phyloP scores from a whole-genome alignment of 208 protist species.

The Vickermania ingenoplastis region DNA sequence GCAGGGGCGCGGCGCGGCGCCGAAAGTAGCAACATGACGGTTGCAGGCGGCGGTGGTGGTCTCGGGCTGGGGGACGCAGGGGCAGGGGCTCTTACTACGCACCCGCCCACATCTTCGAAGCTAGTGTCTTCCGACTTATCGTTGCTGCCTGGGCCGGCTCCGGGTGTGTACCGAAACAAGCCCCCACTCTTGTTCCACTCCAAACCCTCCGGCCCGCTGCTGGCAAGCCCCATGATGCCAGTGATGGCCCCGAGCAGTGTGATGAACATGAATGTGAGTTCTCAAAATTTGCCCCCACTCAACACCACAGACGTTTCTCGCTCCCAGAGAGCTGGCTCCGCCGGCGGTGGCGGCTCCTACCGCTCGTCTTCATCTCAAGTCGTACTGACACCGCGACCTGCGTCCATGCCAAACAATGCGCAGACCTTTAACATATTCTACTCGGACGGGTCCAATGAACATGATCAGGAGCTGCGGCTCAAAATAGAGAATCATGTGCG shows the following conservation, averaged over 20 bases:
- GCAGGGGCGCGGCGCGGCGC: constrained; percentile 6
- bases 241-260: not conserved
- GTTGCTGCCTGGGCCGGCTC: constrained; percentile 23
- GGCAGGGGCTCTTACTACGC: constrained; percentile 5
- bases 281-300: constrained; percentile 2
- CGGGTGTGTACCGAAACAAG: constrained; percentile 28
- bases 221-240: not conserved
- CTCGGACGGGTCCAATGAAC: constrained; percentile 16
- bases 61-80: not conserved
- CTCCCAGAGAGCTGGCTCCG: not conserved
- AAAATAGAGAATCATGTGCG: constrained; percentile 28
- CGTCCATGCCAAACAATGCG: not conserved
- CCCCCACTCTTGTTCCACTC: constrained; percentile 26
- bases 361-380: constrained; percentile 9
- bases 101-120: constrained; percentile 12
- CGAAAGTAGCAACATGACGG: constrained; percentile 7
- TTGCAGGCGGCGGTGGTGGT: not conserved
- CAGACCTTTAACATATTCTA: constrained; percentile 5
- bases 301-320: not conserved
- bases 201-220: not conserved
- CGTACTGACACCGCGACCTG: constrained; percentile 1
- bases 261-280: constrained; percentile 9
- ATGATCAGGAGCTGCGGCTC: constrained; percentile 12
- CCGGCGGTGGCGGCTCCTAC: not conserved
- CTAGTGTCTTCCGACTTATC: constrained; percentile 11